phyloP scores from a whole-genome alignment of 1,139 yeast genomes.

The Zygosaccharomyces pseudobailii region DNA sequence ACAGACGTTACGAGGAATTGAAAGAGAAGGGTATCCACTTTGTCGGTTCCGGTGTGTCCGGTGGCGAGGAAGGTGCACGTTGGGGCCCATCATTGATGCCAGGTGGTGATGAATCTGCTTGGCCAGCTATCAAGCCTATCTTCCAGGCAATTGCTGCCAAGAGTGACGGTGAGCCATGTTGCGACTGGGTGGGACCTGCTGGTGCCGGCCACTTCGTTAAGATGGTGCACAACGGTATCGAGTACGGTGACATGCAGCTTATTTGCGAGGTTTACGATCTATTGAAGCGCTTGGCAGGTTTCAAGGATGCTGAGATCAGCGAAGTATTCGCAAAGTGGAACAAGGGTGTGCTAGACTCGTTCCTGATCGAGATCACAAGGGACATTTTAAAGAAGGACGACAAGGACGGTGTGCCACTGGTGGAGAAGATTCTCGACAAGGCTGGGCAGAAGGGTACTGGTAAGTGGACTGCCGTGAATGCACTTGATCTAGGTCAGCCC shows the following conservation, averaged over 20 bases:
- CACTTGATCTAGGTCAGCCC: slow-evolving; percentile 97
- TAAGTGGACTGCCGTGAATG: slow-evolving; percentile 99
- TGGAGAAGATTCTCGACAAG: slow-evolving; percentile 91
- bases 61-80: slow-evolving; percentile 99
- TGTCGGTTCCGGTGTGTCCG: slow-evolving; percentile 99
- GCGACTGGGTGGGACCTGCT: slow-evolving; percentile 99
- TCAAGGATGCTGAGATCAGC: slow-evolving; percentile 88
- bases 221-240: slow-evolving; percentile 99
- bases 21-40: slow-evolving; percentile 82
- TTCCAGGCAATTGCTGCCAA: slow-evolving; percentile 96
- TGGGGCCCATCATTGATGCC: slow-evolving; percentile 99
- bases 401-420: slow-evolving; percentile 83
- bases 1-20: slow-evolving; percentile 92
- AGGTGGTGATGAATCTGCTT: slow-evolving; percentile 96
- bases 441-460: slow-evolving; percentile 99
- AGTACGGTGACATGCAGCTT: slow-evolving; percentile 99
- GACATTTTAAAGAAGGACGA: slow-evolving; percentile 88
- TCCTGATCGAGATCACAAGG: slow-evolving; percentile 94
- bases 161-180: slow-evolving; percentile 97
- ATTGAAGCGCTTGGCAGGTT: slow-evolving; percentile 90
- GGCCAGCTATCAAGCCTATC: slow-evolving; percentile 97
- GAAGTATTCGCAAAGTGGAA: slow-evolving; percentile 92
- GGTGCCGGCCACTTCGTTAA: slow-evolving; percentile 99
- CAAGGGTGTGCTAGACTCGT: slow-evolving; percentile 95
- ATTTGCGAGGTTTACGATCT: slow-evolving; percentile 97